Percentiles rank a stretch among this genome's conserved stretches.
Conservation (phyloP, 345 rosid genomes). For the Eucalyptus caleyi region DNA sequence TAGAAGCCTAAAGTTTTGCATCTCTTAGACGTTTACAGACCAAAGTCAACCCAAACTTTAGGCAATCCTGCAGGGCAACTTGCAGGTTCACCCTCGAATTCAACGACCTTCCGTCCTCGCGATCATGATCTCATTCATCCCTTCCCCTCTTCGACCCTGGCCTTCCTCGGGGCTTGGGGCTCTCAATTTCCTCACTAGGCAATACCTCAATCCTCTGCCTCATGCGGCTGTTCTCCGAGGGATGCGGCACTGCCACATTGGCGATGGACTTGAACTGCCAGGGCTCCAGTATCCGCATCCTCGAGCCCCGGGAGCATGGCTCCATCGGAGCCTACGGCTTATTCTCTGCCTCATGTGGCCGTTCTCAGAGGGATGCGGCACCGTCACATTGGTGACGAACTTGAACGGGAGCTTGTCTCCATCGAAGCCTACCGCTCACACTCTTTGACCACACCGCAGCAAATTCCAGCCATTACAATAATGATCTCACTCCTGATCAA, state of each 20-base stretch:
- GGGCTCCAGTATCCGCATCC: constrained; percentile 48
- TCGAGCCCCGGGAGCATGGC: constrained; percentile 26
- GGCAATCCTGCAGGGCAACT: neutral
- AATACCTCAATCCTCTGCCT: constrained; percentile 22
- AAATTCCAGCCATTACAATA: constrained; percentile 60
- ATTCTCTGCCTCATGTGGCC: too few species aligned
- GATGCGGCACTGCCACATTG: constrained; percentile 13
- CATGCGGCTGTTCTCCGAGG: constrained; percentile 23
- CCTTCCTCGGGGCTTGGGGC: neutral
- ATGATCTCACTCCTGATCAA: neutral
- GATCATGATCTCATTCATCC: neutral
- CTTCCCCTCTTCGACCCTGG: neutral
- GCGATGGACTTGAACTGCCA: constrained; percentile 38
- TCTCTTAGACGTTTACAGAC: too few species aligned
- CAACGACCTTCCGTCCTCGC: neutral
- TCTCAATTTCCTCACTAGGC: neutral
- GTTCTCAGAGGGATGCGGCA: too few species aligned
- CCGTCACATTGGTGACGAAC: too few species aligned
- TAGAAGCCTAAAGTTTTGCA: too few species aligned
- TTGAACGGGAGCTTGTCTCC: too few species aligned
- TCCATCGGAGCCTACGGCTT: constrained; percentile 40
- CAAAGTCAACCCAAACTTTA: constrained; percentile 69
- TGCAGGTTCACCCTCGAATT: neutral
- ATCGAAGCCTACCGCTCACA: neutral
- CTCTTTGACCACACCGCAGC: constrained; percentile 63